Conservation (phyloP, 2,329 filamentous ascomycete genomes). For the Sphaceloma murrayae region DNA sequence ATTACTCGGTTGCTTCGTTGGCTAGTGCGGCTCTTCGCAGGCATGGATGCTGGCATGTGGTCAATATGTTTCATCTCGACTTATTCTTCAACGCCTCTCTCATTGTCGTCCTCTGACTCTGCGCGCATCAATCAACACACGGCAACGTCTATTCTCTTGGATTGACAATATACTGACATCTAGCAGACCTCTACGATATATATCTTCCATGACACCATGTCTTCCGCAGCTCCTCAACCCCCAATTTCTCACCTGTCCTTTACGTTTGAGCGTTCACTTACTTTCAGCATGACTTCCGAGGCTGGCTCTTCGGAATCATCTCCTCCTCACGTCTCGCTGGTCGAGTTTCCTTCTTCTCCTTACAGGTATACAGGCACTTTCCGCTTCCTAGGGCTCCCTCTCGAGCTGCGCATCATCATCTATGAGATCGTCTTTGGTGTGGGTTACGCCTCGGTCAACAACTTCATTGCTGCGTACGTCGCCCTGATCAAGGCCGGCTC, state of each 20-base stretch:
- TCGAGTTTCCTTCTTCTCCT: neutral
- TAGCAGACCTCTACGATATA: neutral
- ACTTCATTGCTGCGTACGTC: slow-evolving; percentile 22
- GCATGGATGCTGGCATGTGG: no score
- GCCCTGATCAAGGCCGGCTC: slow-evolving; percentile 16
- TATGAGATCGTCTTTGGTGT: slow-evolving; percentile 18
- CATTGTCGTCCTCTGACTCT: slow-evolving; percentile 2
- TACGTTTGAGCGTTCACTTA: neutral
- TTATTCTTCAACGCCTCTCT: neutral
- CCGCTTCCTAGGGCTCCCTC: slow-evolving; percentile 19
- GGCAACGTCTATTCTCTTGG: no score
- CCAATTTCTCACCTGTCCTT: neutral
- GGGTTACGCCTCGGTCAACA: slow-evolving; percentile 18
- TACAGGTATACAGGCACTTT: slow-evolving; percentile 4
- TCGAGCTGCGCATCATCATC: slow-evolving; percentile 20
- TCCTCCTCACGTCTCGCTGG: slow-evolving; percentile 6
- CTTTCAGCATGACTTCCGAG: neutral
- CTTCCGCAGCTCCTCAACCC: neutral
- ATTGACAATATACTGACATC: neutral
- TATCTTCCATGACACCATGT: neutral
- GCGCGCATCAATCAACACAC: neutral
- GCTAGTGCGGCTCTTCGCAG: no score
- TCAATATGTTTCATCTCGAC: no score
- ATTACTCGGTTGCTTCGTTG: no score
- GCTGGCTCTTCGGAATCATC: neutral